A percentile compares a stretch with the other conserved stretches of the same genome.
Evolutionary conservation across 768 basidiomycete species (phyloP).

Genomic region (Boletus barrowsii): DNA sequence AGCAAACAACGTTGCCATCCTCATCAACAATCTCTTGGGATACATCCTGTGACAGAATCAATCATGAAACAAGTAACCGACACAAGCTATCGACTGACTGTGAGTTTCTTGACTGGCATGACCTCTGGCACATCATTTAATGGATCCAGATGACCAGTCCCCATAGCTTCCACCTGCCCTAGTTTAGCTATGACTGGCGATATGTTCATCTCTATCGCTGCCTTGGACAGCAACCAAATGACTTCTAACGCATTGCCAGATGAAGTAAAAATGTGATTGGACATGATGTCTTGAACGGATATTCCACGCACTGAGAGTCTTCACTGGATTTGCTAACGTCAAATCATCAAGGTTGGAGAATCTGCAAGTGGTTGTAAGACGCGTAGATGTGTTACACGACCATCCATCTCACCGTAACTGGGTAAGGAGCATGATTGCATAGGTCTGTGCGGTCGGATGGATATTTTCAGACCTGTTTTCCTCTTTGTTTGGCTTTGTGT

Average conservation of each 20-base stretch:
- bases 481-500: slow-evolving; percentile 40
- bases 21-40: slow-evolving; percentile 21
- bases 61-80: neutral
- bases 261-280: slow-evolving; percentile 53
- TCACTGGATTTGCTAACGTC: slow-evolving; percentile 14
- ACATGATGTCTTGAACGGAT: slow-evolving; percentile 48
- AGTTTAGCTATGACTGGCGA: slow-evolving; percentile 52
- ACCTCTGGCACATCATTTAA: slow-evolving; percentile 58
- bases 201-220: slow-evolving; percentile 56
- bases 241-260: slow-evolving; percentile 55
- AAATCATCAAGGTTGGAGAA: slow-evolving; percentile 33
- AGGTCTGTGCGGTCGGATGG: slow-evolving; percentile 55
- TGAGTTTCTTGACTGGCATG: slow-evolving; percentile 52
- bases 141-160: slow-evolving; percentile 38
- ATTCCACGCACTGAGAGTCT: slow-evolving; percentile 49
- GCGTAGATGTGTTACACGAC: neutral
- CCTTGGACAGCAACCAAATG: slow-evolving; percentile 52
- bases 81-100: slow-evolving; percentile 26
- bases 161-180: slow-evolving; percentile 50
- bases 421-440: slow-evolving; percentile 64
- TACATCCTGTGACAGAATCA: slow-evolving; percentile 5
- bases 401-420: slow-evolving; percentile 45
- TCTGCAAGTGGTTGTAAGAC: slow-evolving; percentile 28
- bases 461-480: slow-evolving; percentile 47
- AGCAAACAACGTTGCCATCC: slow-evolving; percentile 17